Base-by-base conservation (phyloP, 1,284 basidiomycete species). In the Pholiota adiposa region DNA sequence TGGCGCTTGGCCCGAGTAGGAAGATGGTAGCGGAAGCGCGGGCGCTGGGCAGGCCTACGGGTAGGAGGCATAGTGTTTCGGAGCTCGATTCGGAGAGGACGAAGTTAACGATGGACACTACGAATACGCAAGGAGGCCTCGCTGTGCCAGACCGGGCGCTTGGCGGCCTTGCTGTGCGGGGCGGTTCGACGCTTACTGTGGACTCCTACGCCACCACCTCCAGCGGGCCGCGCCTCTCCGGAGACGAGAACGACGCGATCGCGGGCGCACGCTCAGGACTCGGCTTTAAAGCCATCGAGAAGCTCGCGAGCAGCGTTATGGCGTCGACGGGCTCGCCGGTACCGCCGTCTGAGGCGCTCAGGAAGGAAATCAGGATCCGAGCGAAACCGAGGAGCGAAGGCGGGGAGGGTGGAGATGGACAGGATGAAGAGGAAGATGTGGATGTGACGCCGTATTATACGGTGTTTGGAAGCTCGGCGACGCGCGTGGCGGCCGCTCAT, bases 401-500 rank as follows among this genome's bases (percentile, higher is more conserved):
- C 29, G 16, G 25, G 6, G 6, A 31, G 5, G 4, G 29, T 18
- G 19, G 48, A 9, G 38, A 1, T 11, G 56, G n/a, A n/a, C n/a
- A 29, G 23, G 54, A 31, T 16, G 38, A 25, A 14, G 56, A 58
- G 29, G 51, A 38, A 7, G 29, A 36, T 23, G 14, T 23, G 16
- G 56, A 46, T 27, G 66, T 70, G 12, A 71, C 67, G 9, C 84
- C 84, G 18, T 85, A 84, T 56, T 83, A 83, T 64, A 84, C 84
- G 0, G 79, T 86, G 5, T 78, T 83, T 60, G 84, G 84, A 0
- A 74, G 77, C 18, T 70, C 76, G 1, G 72, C 79, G 1, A 83
- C 77, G 1, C 75, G 75, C 5, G 69, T 82, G 4, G 74, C 83
- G 5, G 78, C 77, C 9, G 78, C 80, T 2, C 81, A 79, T 0